Conservation (phyloP, 805 yeast genomes). For the Saturnispora quitensis region DNA sequence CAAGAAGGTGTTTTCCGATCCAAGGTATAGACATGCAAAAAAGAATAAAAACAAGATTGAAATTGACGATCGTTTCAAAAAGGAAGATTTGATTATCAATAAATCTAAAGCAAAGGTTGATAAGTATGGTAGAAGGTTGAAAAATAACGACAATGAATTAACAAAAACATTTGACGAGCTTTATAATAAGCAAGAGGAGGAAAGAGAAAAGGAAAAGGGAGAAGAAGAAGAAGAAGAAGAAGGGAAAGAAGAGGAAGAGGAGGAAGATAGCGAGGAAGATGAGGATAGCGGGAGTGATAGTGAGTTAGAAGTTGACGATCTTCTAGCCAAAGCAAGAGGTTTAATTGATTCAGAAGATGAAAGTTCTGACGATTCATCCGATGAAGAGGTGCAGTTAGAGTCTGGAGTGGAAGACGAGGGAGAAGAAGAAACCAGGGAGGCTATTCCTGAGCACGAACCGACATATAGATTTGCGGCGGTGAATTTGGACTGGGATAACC, state of each 20-base stretch:
- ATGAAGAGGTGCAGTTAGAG: slow-evolving; percentile 32
- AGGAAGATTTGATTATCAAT: slow-evolving; percentile 41
- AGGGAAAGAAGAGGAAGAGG: slow-evolving; percentile 35
- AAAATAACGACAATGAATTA: slow-evolving; percentile 19
- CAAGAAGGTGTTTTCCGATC: slow-evolving; percentile 71
- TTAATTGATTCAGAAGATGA: slow-evolving; percentile 33
- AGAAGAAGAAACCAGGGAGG: slow-evolving; percentile 25
- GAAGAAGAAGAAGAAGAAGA: slow-evolving; percentile 29
- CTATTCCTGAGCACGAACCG: slow-evolving; percentile 85
- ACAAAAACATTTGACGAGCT: slow-evolving; percentile 43
- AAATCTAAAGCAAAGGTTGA: slow-evolving; percentile 66
- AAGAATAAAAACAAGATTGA: slow-evolving; percentile 62
- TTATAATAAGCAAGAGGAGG: slow-evolving; percentile 37
- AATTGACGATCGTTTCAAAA: slow-evolving; percentile 76
- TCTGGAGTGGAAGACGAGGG: slow-evolving; percentile 23
- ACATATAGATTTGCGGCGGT: slow-evolving; percentile 79
- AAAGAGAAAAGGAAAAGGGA: slow-evolving; percentile 21
- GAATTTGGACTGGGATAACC: slow-evolving; percentile 95
- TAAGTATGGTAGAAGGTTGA: slow-evolving; percentile 74
- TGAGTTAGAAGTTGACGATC: slow-evolving; percentile 13
- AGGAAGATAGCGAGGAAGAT: slow-evolving; percentile 31
- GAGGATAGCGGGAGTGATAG: slow-evolving; percentile 20
- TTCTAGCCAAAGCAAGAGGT: slow-evolving; percentile 50
- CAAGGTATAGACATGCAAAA: slow-evolving; percentile 73
- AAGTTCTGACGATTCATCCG: slow-evolving; percentile 27